These are phyloP conservation scores for Colletotrichum filicis DNA, from an alignment of 2,329 filamentous ascomycete genomes.

Conservation along the genomic window DNA sequence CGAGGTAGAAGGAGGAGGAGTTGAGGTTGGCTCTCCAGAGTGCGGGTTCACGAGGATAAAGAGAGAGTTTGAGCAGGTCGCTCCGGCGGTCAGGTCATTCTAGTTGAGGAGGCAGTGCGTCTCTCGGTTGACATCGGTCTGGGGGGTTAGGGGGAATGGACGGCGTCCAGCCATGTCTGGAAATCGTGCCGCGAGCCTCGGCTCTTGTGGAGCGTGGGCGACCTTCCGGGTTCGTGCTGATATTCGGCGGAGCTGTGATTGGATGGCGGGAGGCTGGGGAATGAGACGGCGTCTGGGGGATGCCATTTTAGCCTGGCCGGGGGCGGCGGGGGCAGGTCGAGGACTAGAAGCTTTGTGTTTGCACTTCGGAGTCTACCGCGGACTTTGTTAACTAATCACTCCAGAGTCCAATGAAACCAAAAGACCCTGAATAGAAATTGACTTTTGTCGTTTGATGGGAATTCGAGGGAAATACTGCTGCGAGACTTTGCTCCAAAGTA, in stretches of 20 bases:
- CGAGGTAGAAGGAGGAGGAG: not conserved
- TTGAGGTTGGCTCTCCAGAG: not conserved
- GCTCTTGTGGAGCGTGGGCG: conserved; percentile 27
- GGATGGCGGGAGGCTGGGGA: conserved; percentile 17
- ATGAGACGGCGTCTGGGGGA: conserved; percentile 24
- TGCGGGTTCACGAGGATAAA: not conserved
- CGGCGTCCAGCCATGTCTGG: conserved; percentile 22
- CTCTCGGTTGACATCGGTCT: conserved; percentile 30
- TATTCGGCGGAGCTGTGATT: conserved; percentile 30
- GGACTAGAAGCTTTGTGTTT: not conserved
- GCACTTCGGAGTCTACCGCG: not conserved
- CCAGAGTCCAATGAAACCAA: not conserved
- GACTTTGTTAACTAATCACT: not conserved
- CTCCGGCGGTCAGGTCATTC: not conserved
- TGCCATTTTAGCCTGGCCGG: not conserved
- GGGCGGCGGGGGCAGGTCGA: not conserved
- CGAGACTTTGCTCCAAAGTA: not conserved
- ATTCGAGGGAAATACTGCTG: not conserved
- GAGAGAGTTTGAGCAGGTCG: not conserved
- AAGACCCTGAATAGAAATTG: not conserved
- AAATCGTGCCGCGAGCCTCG: conserved; percentile 30
- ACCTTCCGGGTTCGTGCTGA: conserved; percentile 29
- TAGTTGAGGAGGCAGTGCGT: not conserved
- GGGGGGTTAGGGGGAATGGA: conserved; percentile 8
- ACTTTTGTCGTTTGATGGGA: not conserved